Percentiles rank a stretch among this genome's conserved stretches.
These are phyloP conservation scores for Candida maesae DNA, from an alignment of 805 yeast species.

Conservation along the genomic window DNA sequence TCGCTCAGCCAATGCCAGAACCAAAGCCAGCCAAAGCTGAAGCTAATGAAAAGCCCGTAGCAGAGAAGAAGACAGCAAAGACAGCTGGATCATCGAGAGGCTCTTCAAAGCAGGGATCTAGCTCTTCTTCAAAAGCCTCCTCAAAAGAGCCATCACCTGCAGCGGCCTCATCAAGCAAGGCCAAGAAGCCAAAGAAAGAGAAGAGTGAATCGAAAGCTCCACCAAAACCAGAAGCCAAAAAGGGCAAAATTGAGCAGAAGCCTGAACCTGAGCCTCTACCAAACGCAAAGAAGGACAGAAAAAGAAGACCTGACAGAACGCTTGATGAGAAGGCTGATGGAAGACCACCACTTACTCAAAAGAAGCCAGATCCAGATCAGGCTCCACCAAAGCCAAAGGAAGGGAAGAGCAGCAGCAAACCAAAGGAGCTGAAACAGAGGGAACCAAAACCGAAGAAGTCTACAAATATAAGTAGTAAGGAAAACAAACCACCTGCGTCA, in stretches of 20 bases:
- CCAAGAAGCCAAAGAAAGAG: not conserved
- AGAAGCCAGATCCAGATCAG: slow-evolving; percentile 1
- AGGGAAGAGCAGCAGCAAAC: not conserved
- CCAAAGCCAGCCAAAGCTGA: not conserved
- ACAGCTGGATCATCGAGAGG: not conserved
- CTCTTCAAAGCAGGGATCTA: not conserved
- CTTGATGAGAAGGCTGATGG: slow-evolving; percentile 1
- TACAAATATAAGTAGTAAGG: not conserved
- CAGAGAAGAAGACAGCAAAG: not conserved
- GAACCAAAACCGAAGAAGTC: slow-evolving; percentile 8
- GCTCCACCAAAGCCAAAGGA: not conserved
- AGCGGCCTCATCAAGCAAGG: not conserved
- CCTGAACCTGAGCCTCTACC: slow-evolving; percentile 2
- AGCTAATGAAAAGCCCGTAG: not conserved
- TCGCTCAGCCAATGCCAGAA: slow-evolving; percentile 1
- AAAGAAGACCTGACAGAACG: slow-evolving; percentile 1
- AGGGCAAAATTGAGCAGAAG: not conserved
- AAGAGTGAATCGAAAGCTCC: not conserved
- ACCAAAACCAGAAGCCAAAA: not conserved
- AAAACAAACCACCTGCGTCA: too few relatives aligned
- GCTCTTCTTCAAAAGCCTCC: not conserved
- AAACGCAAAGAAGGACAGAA: not conserved
- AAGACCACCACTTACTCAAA: too few relatives aligned
- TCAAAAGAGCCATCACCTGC: not conserved
- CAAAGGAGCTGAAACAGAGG: slow-evolving; percentile 2